A percentile compares a stretch with the other conserved stretches of the same genome.
Evolutionary conservation across 23 red algal genomes (phyloP).

Genomic region (Chondrus crispus): DNA sequence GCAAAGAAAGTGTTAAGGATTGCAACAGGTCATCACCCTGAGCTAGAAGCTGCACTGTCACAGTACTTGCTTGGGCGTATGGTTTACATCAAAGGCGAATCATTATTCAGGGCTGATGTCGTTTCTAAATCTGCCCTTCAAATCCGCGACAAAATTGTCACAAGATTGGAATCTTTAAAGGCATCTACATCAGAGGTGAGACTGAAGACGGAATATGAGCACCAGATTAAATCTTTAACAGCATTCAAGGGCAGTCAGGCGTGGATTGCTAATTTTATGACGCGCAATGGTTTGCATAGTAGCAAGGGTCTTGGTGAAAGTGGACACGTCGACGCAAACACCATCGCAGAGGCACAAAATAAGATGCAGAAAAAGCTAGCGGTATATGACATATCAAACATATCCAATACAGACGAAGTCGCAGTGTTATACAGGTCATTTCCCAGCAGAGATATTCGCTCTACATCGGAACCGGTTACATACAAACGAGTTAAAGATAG

Average conservation of each 20-base stretch:
- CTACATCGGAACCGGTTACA: neutral
- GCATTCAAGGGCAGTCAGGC: neutral
- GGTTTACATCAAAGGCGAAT: neutral
- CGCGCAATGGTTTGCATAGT: neutral
- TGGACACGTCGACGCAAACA: neutral
- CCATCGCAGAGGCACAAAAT: neutral
- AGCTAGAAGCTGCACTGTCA: neutral
- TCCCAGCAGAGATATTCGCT: neutral
- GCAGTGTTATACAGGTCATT: neutral
- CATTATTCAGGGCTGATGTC: neutral
- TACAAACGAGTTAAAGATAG: neutral
- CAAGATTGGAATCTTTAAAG: no score
- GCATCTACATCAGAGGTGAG: neutral
- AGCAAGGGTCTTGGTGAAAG: neutral
- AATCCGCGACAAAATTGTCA: neutral
- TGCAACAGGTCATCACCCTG: neutral
- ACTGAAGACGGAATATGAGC: neutral
- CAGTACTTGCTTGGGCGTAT: neutral
- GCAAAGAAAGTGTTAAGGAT: neutral
- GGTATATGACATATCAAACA: neutral
- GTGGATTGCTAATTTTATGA: neutral
- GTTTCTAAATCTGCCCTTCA: neutral
- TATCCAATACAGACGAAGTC: neutral
- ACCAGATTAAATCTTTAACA: neutral
- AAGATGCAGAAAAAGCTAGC: neutral